A percentile compares a stretch with the other conserved stretches of the same genome.
Evolutionary conservation across 2,329 filamentous ascomycete genomes (phyloP).

Genomic region (Penicillium sp.): DNA sequence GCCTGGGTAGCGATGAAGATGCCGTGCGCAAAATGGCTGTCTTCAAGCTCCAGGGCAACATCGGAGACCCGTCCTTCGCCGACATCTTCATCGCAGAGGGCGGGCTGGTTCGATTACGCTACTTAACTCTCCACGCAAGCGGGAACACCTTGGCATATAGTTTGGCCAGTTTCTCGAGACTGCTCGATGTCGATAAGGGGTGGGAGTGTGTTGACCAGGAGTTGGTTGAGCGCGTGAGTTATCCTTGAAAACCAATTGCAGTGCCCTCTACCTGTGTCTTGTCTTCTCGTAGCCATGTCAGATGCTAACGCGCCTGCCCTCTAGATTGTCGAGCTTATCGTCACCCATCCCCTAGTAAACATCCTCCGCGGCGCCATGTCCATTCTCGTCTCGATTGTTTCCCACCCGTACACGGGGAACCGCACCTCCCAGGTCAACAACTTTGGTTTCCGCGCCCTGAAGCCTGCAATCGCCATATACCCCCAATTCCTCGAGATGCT

Average conservation of each 20-base stretch:
- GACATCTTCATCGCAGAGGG: slow-evolving; percentile 90
- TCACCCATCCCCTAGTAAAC: slow-evolving; percentile 91
- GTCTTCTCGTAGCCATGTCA: background rate
- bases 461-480: slow-evolving; percentile 81
- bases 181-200: slow-evolving; percentile 93
- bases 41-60: slow-evolving; percentile 91
- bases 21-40: slow-evolving; percentile 95
- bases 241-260: background rate
- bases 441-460: slow-evolving; percentile 83
- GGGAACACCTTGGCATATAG: slow-evolving; percentile 96
- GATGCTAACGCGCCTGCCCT: slow-evolving; percentile 4
- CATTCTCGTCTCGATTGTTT: slow-evolving; percentile 85
- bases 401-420: slow-evolving; percentile 61
- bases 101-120: slow-evolving; percentile 69
- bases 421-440: slow-evolving; percentile 48
- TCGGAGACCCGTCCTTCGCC: slow-evolving; percentile 91
- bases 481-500: slow-evolving; percentile 92
- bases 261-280: background rate
- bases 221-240: slow-evolving; percentile 51
- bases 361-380: slow-evolving; percentile 95
- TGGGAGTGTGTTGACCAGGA: slow-evolving; percentile 62
- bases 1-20: slow-evolving; percentile 62
- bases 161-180: slow-evolving; percentile 72
- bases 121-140: slow-evolving; percentile 71
- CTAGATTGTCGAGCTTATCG: slow-evolving; percentile 79